These are phyloP conservation scores for Pelargonium citronellum DNA, from an alignment of 441 rosid species.

Conservation along the genomic window DNA sequence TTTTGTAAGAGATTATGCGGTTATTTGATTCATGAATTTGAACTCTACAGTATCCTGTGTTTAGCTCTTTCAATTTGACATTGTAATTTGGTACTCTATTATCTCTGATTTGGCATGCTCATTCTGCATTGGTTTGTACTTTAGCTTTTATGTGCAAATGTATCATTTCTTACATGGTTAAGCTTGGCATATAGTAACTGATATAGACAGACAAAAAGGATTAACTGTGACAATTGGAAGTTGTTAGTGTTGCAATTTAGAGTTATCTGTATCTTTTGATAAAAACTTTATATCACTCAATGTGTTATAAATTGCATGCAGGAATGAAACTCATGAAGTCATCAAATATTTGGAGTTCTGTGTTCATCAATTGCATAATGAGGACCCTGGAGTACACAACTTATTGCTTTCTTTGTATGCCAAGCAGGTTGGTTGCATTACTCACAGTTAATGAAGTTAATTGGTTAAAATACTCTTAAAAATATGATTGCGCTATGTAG, in stretches of 20 bases:
- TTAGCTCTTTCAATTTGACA: neutral
- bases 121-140: neutral
- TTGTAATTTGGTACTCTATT: neutral
- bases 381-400: conserved; percentile 98
- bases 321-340: conserved; percentile 99
- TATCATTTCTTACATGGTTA: neutral
- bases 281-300: conserved; percentile 11
- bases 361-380: conserved; percentile 81
- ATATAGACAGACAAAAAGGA: conserved; percentile 7
- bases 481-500: neutral
- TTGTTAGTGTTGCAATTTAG: conserved; percentile 10
- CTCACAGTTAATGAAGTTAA: conserved; percentile 13
- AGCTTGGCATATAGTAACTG: neutral
- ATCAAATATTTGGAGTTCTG: conserved; percentile 93
- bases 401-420: conserved; percentile 94
- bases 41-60: neutral
- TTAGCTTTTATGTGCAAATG: neutral
- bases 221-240: conserved; percentile 1
- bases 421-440: conserved; percentile 63
- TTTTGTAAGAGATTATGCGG: neutral
- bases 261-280: conserved; percentile 1
- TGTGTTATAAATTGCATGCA: conserved; percentile 31
- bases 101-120: neutral
- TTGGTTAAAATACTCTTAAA: neutral
- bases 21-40: conserved; percentile 3